phyloP scores from a whole-genome alignment of 2,329 filamentous ascomycete genomes.

The Aspergillus sp. region DNA sequence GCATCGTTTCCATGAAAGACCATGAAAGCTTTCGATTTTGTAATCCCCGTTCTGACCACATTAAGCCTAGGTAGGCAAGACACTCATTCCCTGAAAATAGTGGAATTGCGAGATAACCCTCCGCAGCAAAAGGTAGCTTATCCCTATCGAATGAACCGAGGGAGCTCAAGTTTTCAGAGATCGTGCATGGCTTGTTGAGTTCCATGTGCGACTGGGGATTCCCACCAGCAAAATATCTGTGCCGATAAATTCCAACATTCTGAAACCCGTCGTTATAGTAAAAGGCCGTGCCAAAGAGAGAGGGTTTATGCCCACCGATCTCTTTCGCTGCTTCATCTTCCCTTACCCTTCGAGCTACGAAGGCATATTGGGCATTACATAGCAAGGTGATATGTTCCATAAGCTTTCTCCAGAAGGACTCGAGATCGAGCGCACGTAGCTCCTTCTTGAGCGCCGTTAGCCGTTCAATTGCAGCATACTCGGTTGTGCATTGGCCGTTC shows the following conservation, averaged over 20 bases:
- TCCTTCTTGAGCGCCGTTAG: conserved; percentile 59
- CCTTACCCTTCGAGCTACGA: conserved; percentile 65
- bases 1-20: conserved; percentile 66
- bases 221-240: conserved; percentile 65
- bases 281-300: conserved; percentile 64
- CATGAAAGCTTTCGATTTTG: conserved; percentile 58
- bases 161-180: conserved; percentile 61
- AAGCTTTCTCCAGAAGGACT: conserved; percentile 64
- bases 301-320: conserved; percentile 60
- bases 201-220: conserved; percentile 69
- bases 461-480: conserved; percentile 62
- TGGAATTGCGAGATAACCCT: conserved; percentile 67
- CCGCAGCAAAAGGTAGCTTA: conserved; percentile 58
- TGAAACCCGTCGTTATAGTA: conserved; percentile 64
- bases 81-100: conserved; percentile 65
- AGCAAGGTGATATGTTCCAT: conserved; percentile 65
- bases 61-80: conserved; percentile 69
- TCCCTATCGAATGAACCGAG: conserved; percentile 62
- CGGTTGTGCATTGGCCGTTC: conserved; percentile 41
- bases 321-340: conserved; percentile 62
- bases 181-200: conserved; percentile 69
- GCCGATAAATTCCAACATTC: conserved; percentile 53
- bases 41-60: conserved; percentile 67
- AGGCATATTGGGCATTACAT: conserved; percentile 65
- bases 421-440: conserved; percentile 53